Evolutionary conservation across 2,329 filamentous ascomycete species (phyloP), one percentile per base, ranked within the genome.

Genomic region (Immersiporthe knoxdaviesiana): DNA sequence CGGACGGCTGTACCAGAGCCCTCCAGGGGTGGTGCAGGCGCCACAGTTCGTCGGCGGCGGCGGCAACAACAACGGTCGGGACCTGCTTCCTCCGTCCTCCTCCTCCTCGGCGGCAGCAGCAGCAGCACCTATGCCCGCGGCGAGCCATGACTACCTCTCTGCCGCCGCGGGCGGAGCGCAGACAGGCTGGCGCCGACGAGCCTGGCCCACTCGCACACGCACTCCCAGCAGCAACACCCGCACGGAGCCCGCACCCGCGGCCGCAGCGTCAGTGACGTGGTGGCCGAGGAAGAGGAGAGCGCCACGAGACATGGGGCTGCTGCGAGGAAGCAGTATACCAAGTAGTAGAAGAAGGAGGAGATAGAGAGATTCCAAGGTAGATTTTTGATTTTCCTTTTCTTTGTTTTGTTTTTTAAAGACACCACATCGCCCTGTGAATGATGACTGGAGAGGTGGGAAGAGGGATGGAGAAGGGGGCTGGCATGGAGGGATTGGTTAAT

Each of bases 161-260:
- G 52, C 64, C 8, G 27, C 50, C 7, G 37, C 63, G 18, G 67
- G 67, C 16, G 61, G 16, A 58, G 37, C 27, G 56, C 50, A 10
- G 32, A 44, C 30, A 65, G 50, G 32, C 50, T 65, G 64, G 50
- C 64, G 16, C 37, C 64, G 35, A 66, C 52, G 8, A 18, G 1
- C 24, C 10, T 37, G 10, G 35, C 37, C 2, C n/a, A n/a, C 24
- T n/a, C 37, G 7, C n/a, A n/a, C n/a, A 12, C 37, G 2, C n/a
- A n/a, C 2, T 39, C 59, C 1, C 39, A 37, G 21, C 24, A 24
- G 37, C 61, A 47, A 24, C 60, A 63, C 35, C n/a, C 41, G n/a
- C 35, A 62, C 7, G 69, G 69, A 1, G 69, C 69, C 12, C 63
- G 69, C 27, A 35, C 60, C 27, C 50, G 69, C 18, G 69, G 69